Base-by-base conservation (phyloP, 2,329 filamentous ascomycete genomes). In the Orbilia blumenaviensis region DNA sequence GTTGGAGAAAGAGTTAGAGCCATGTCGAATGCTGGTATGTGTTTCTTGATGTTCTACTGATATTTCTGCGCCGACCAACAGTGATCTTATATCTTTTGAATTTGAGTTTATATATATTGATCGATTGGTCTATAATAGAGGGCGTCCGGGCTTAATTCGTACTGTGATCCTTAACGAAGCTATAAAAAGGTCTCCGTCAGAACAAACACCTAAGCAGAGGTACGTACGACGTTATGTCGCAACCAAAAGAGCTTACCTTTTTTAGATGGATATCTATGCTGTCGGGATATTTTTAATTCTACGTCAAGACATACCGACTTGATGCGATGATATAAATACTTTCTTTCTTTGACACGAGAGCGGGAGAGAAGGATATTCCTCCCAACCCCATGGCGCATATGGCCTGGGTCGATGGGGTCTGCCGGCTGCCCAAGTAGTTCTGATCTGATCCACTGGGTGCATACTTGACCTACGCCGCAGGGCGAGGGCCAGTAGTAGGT, bases 131-230 rank as follows among this genome's bases (percentile, higher is more conserved):
- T 61, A 61, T 42, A 44, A 29, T n/a, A n/a, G n/a, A n/a, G n/a
- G n/a, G n/a, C n/a, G n/a, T n/a, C n/a, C n/a, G n/a, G n/a, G n/a
- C n/a, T n/a, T n/a, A 23, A n/a, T 12, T 21, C 5, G 21, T 23
- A 25, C n/a, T 32, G 36, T 63, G 66, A 71, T 71, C 66, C 66
- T 71, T 71, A 71, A 71, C 66, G 56, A 54, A 56, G 58, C 56
- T 71, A 71, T 71, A 71, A 71, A 71, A 71, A 71, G 27, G 56
- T 62, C 12, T 21, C 25, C 27, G 27, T 71, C 10, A 56, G 66
- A 62, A 71, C 66, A 61, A 56, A 71, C 54, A 23, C 52, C 52
- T n/a, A 56, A 38, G 42, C 44, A 41, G 38, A n/a, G 18, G 41
- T 44, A 48, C 36, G 54, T 56, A 71, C 46, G 58, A 44, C 44